A percentile compares a stretch with the other conserved stretches of the same genome.
phyloP scores from a whole-genome alignment of 768 basidiomycete genomes.

The Chalciporus sphaerocephalus region DNA sequence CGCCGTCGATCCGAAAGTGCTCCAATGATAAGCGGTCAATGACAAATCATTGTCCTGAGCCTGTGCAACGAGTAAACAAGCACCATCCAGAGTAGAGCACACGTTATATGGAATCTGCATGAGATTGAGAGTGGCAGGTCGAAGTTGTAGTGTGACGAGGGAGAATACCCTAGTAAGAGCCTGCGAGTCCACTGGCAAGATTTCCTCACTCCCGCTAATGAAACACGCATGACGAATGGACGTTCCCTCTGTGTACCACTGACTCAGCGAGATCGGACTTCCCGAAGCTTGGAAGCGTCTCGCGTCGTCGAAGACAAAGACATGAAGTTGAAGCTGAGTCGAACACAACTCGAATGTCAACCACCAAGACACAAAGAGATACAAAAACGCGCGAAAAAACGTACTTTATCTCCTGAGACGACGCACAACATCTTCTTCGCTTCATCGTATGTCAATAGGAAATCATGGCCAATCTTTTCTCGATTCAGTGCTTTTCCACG shows the following conservation, averaged over 20 bases:
- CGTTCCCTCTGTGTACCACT: constrained; percentile 38
- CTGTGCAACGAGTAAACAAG: constrained; percentile 39
- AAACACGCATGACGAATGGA: constrained; percentile 36
- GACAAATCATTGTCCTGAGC: constrained; percentile 7
- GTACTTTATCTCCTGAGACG: too few relatives aligned
- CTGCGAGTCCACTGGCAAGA: constrained; percentile 39
- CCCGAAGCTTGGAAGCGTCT: constrained; percentile 39
- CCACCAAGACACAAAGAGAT: not conserved
- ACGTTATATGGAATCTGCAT: constrained; percentile 28
- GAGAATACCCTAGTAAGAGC: constrained; percentile 44
- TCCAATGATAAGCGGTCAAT: constrained; percentile 46
- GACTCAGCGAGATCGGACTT: constrained; percentile 34
- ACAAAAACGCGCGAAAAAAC: too few relatives aligned
- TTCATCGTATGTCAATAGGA: constrained; percentile 51
- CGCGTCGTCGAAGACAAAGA: constrained; percentile 35
- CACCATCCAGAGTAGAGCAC: constrained; percentile 45
- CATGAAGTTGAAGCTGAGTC: constrained; percentile 33
- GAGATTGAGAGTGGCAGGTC: constrained; percentile 41
- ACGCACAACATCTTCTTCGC: constrained; percentile 39
- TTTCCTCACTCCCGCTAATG: constrained; percentile 36
- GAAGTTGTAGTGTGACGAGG: constrained; percentile 43
- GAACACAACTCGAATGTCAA: not conserved
- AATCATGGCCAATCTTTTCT: constrained; percentile 44
- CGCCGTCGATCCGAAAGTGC: constrained; percentile 44
- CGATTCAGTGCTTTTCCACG: constrained; percentile 35